Evolutionary conservation across 306 rosid species (phyloP), one percentile per base, ranked within the genome.

Genomic region (Pachyrhizus erosus): DNA sequence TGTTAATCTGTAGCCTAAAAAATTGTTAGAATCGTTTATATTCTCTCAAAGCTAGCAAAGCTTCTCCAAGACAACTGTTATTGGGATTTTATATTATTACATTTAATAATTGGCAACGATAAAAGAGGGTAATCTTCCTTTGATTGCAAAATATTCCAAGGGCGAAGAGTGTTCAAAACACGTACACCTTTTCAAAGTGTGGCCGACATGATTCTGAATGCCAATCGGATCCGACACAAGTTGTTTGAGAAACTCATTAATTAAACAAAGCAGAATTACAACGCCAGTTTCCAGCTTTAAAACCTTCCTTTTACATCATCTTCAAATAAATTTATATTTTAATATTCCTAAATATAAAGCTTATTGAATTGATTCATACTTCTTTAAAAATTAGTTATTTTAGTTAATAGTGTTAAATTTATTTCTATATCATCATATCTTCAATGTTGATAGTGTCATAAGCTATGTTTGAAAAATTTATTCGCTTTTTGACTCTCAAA

Each of bases 191-290:
- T 55, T 27, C 7, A 11, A 54, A 12, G 83, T 42, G 84, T 80
- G 72, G 78, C 76, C 74, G 81, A 66, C 48, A 74, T 29, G 75
- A 49, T 67, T 78, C 82, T 34, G 52, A 37, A 58, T 81, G 80
- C 70, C 70, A 55, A 58, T 43, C 9, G 67, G 71, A 14, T 26
- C 51, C 39, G 2, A 80, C 80, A 49, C 73, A 60, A 58, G 45
- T 40, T 73, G 46, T 17, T 46, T 24, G 3, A 58, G 48, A 68
- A 68, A 68, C 52, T 68, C 52, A 40, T 68, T 68, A 40, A 68
- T 20, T 68, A 68, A 20, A 40, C 29, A 67, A 18, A 5, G 12
- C 24, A 65, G 7, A 33, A 31, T 64, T 62, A 62, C 23, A 14
- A 61, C 42, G 23, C 21, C 27, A 33, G 0, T 62, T 62, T 34